phyloP scores from a whole-genome alignment of 345 rosid genomes.

The thale cress (Arabidopsis thaliana) region TAIR10.1 NC_003070.9:21550501-21551000 shows the following conservation, averaged over 20 bases:
- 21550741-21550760: neutral
- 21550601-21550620: slow-evolving; percentile 21
- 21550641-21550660: slow-evolving; percentile 21
- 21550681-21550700: slow-evolving; percentile 2
- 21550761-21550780: slow-evolving; percentile 57
- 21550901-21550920: slow-evolving; percentile 14
- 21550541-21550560: neutral
- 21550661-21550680: neutral
- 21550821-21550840: slow-evolving; percentile 82
- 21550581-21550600: slow-evolving; percentile 15
- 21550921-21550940: slow-evolving; percentile 6
- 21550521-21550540: slow-evolving; percentile 7
- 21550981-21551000: slow-evolving; percentile 10
- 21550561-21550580: slow-evolving; percentile 17
- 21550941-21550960: neutral
- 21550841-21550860: slow-evolving; percentile 36
- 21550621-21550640: neutral
- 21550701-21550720: neutral
- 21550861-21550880: neutral
- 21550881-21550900: slow-evolving; percentile 29
- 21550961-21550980: slow-evolving; percentile 7
- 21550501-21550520: slow-evolving; percentile 8
- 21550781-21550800: slow-evolving; percentile 65
- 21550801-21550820: slow-evolving; percentile 62
- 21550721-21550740: slow-evolving; percentile 6